phyloP scores from a whole-genome alignment of 306 rosid genomes.

The Medicago arabica region DNA sequence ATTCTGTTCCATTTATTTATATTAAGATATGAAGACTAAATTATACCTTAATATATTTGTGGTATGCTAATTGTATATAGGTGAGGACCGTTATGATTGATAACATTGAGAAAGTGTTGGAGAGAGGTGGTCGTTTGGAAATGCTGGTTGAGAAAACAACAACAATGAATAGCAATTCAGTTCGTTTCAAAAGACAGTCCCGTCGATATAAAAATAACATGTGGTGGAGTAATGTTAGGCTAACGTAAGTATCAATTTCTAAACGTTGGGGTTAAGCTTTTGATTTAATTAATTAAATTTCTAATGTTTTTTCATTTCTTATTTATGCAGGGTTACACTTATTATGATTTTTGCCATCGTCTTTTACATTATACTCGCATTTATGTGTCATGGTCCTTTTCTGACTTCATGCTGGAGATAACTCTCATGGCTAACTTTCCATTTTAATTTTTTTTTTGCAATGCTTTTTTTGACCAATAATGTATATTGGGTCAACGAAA shows the following conservation, averaged over 20 bases:
- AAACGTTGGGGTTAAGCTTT: background rate
- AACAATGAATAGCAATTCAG: conserved; percentile 77
- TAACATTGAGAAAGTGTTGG: conserved; percentile 93
- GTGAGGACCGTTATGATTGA: conserved; percentile 88
- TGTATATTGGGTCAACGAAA: conserved; percentile 25
- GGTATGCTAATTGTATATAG: conserved; percentile 40
- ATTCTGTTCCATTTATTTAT: too few relatives aligned
- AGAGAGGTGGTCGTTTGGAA: conserved; percentile 89
- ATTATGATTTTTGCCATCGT: conserved; percentile 58
- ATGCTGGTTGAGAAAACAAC: conserved; percentile 87
- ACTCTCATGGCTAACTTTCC: background rate
- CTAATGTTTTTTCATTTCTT: background rate
- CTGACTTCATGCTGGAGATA: conserved; percentile 57
- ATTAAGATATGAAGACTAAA: too few relatives aligned
- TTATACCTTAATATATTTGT: background rate
- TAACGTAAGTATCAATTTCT: conserved; percentile 59
- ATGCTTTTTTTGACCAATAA: conserved; percentile 29
- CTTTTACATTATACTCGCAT: conserved; percentile 62
- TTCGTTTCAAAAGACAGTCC: conserved; percentile 84
- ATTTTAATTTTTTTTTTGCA: conserved; percentile 3
- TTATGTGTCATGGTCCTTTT: conserved; percentile 78
- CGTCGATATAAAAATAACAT: conserved; percentile 76
- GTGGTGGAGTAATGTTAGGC: conserved; percentile 94
- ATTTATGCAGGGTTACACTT: conserved; percentile 69
- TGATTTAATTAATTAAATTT: background rate